These are phyloP conservation scores for Heritiera littoralis DNA, from an alignment of 345 rosid species.

Conservation along the genomic window DNA sequence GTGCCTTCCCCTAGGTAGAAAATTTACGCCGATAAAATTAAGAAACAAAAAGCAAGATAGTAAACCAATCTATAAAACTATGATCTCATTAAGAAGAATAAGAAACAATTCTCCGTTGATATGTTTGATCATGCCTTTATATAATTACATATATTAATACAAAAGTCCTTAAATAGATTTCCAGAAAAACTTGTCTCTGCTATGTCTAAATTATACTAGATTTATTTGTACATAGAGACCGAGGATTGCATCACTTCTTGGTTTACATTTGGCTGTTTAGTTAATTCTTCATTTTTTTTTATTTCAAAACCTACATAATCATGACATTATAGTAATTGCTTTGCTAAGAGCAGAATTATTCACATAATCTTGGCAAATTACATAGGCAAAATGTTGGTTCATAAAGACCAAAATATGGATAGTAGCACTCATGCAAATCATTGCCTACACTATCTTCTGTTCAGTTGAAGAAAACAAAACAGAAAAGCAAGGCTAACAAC, in stretches of 20 bases:
- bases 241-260: not conserved
- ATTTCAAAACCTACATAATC: not conserved
- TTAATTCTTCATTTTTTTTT: not conserved
- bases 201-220: not conserved
- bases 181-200: not conserved
- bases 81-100: not conserved
- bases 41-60: not conserved
- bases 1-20: not conserved
- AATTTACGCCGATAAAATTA: not conserved
- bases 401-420: not conserved
- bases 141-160: not conserved
- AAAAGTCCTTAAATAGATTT: not conserved
- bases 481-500: not conserved
- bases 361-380: not conserved
- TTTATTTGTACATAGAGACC: not conserved
- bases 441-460: not conserved
- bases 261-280: not conserved
- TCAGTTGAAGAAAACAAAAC: not conserved
- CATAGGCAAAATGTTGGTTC: not conserved
- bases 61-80: not conserved
- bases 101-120: not conserved
- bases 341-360: slow-evolving; percentile 2
- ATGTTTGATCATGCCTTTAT: slow-evolving; percentile 7
- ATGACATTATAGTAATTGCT: not conserved
- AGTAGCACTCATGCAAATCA: not conserved